Percentiles rank a stretch among this genome's conserved stretches.
These are phyloP conservation scores for Zarea fungicola DNA, from an alignment of 2,329 filamentous ascomycete species.

Conservation along the genomic window DNA sequence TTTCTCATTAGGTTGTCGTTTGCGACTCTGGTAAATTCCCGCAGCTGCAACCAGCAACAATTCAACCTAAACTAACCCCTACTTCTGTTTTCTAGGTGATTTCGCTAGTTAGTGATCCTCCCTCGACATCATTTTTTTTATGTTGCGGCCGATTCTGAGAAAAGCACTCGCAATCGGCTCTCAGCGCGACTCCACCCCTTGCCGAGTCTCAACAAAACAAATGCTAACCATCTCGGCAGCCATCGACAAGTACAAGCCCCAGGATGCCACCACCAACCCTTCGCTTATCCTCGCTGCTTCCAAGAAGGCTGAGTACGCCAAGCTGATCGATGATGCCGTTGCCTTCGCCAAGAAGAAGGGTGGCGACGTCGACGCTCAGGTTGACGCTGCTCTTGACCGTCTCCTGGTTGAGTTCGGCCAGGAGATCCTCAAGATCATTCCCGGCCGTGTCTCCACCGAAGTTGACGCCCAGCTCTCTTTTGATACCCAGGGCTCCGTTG, in stretches of 20 bases:
- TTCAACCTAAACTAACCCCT: slow-evolving; percentile 22
- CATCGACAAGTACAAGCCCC: slow-evolving; percentile 99
- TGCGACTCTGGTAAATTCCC: slow-evolving; percentile 81
- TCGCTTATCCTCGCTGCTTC: slow-evolving; percentile 96
- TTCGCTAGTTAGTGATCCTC: slow-evolving; percentile 61
- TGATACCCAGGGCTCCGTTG: slow-evolving; percentile 82
- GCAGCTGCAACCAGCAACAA: slow-evolving; percentile 18
- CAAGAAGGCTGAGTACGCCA: slow-evolving; percentile 95
- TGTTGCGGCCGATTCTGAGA: slow-evolving; percentile 11
- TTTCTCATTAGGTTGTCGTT: slow-evolving; percentile 72
- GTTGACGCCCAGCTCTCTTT: slow-evolving; percentile 96
- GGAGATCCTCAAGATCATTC: slow-evolving; percentile 94
- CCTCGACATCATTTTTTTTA: slow-evolving; percentile 3
- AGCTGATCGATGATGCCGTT: slow-evolving; percentile 81
- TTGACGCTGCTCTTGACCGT: slow-evolving; percentile 85
- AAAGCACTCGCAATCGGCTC: neutral
- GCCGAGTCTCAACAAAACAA: slow-evolving; percentile 2
- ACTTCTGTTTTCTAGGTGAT: slow-evolving; percentile 52
- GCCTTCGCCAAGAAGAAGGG: slow-evolving; percentile 77
- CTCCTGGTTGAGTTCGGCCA: slow-evolving; percentile 97
- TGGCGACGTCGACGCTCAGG: slow-evolving; percentile 68
- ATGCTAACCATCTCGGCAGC: slow-evolving; percentile 48
- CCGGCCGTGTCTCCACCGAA: slow-evolving; percentile 98
- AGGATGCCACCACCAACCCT: slow-evolving; percentile 99
- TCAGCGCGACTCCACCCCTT: neutral